phyloP scores from a whole-genome alignment of 768 basidiomycete species.

The Ephemerocybe angulata region DNA sequence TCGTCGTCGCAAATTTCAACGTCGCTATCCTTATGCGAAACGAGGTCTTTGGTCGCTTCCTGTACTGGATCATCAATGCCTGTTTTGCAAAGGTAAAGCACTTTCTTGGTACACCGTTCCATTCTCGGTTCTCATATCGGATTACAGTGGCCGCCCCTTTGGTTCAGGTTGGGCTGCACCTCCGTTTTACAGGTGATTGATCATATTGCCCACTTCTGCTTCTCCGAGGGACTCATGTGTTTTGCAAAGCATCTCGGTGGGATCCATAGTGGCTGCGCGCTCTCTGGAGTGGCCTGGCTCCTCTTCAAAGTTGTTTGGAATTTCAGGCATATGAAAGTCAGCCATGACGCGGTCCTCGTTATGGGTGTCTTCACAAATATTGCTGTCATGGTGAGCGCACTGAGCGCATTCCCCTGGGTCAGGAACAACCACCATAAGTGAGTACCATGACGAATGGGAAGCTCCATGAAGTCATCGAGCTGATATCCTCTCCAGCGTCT shows the following conservation, averaged over 20 bases:
- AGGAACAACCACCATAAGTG: slow-evolving; percentile 81
- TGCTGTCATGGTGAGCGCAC: slow-evolving; percentile 52
- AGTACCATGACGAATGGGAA: slow-evolving; percentile 16
- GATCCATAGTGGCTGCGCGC: slow-evolving; percentile 72
- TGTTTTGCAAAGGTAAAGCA: slow-evolving; percentile 60
- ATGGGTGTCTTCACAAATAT: slow-evolving; percentile 60
- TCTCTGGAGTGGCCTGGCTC: slow-evolving; percentile 69
- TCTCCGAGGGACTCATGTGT: slow-evolving; percentile 7
- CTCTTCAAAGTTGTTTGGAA: slow-evolving; percentile 58
- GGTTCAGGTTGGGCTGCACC: slow-evolving; percentile 69
- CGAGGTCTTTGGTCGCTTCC: slow-evolving; percentile 67
- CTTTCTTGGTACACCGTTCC: background rate
- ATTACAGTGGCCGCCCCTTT: slow-evolving; percentile 65
- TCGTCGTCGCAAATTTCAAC: slow-evolving; percentile 70
- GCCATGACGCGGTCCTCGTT: slow-evolving; percentile 54
- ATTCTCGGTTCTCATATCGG: slow-evolving; percentile 8
- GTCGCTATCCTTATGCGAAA: slow-evolving; percentile 73
- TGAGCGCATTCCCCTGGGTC: slow-evolving; percentile 75
- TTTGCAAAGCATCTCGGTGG: slow-evolving; percentile 65
- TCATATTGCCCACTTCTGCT: background rate
- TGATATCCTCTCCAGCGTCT: slow-evolving; percentile 44
- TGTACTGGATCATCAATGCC: slow-evolving; percentile 66
- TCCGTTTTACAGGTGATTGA: slow-evolving; percentile 63
- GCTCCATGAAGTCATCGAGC: background rate
- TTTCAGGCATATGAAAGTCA: slow-evolving; percentile 45